These are phyloP conservation scores for Colletotrichum sp. DNA, from an alignment of 2,329 filamentous ascomycete species.

Conservation along the genomic window DNA sequence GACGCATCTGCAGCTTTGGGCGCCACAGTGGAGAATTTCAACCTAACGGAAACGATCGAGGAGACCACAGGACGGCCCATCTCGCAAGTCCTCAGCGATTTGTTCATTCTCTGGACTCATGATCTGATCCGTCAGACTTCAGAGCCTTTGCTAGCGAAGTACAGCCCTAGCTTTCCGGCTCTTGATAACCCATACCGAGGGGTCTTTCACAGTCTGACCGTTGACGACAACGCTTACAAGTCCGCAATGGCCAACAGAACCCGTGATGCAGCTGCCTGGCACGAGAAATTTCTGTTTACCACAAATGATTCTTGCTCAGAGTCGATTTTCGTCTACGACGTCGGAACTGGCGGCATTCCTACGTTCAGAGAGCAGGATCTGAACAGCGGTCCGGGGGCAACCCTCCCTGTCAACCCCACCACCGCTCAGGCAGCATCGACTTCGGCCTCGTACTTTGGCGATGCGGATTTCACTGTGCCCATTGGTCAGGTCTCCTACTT, in stretches of 20 bases:
- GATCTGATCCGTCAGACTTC: neutral
- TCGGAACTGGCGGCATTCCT: slow-evolving; percentile 44
- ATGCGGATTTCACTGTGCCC: slow-evolving; percentile 44
- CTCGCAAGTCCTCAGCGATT: neutral
- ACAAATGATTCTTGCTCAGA: slow-evolving; percentile 35
- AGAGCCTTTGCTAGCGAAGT: neutral
- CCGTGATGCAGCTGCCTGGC: neutral
- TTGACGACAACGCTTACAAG: neutral
- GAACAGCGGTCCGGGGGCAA: slow-evolving; percentile 29
- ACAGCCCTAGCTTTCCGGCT: neutral
- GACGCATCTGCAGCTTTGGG: slow-evolving; percentile 38
- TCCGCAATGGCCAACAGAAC: neutral
- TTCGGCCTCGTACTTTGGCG: slow-evolving; percentile 29
- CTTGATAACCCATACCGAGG: neutral
- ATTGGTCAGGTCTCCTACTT: slow-evolving; percentile 45
- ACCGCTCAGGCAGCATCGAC: slow-evolving; percentile 23
- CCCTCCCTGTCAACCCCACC: slow-evolving; percentile 30
- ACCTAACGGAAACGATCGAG: slow-evolving; percentile 33
- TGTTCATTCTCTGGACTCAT: neutral
- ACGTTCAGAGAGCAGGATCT: slow-evolving; percentile 39
- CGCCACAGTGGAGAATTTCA: slow-evolving; percentile 40
- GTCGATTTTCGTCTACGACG: slow-evolving; percentile 43
- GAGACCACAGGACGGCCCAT: neutral
- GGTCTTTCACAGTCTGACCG: neutral
- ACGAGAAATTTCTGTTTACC: neutral